Percentiles rank a stretch among this genome's conserved stretches.
Conservation (phyloP, 192 early-diverging fungal species). For the Backusella parvicylindrica region DNA sequence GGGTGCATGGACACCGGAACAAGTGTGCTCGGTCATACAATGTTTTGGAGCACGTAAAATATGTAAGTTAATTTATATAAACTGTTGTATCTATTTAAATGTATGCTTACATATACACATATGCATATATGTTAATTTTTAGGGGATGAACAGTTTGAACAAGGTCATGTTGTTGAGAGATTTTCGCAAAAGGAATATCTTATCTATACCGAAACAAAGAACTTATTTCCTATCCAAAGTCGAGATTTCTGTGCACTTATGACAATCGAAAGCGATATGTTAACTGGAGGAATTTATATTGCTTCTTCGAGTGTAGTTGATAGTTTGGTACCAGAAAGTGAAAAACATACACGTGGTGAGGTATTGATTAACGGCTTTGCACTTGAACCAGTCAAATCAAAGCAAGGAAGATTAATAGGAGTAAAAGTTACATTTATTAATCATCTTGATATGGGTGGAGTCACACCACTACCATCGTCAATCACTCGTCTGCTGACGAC, state of each 20-base stretch:
- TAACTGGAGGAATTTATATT: slow-evolving; percentile 36
- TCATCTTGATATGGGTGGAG: slow-evolving; percentile 42
- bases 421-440: slow-evolving; percentile 42
- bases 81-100: too few relatives aligned
- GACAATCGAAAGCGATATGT: slow-evolving; percentile 41
- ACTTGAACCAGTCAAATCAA: slow-evolving; percentile 38
- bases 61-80: slow-evolving; percentile 27
- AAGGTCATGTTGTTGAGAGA: slow-evolving; percentile 39
- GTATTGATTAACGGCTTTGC: slow-evolving; percentile 43
- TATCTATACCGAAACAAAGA: slow-evolving; percentile 32
- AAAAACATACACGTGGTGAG: slow-evolving; percentile 39
- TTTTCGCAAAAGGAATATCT: slow-evolving; percentile 43
- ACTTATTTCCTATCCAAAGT: slow-evolving; percentile 34
- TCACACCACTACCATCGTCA: slow-evolving; percentile 34
- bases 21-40: slow-evolving; percentile 44
- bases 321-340: slow-evolving; percentile 36
- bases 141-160: slow-evolving; percentile 48
- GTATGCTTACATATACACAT: neutral
- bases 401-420: slow-evolving; percentile 26
- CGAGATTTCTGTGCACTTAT: slow-evolving; percentile 43
- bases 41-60: slow-evolving; percentile 38
- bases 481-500: slow-evolving; percentile 33
- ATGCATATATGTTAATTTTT: neutral
- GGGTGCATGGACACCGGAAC: slow-evolving; percentile 42
- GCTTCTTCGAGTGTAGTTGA: slow-evolving; percentile 43